These are phyloP conservation scores for Magnolia officinalis DNA, from an alignment of 164 flowering plant species.

Conservation along the genomic window DNA sequence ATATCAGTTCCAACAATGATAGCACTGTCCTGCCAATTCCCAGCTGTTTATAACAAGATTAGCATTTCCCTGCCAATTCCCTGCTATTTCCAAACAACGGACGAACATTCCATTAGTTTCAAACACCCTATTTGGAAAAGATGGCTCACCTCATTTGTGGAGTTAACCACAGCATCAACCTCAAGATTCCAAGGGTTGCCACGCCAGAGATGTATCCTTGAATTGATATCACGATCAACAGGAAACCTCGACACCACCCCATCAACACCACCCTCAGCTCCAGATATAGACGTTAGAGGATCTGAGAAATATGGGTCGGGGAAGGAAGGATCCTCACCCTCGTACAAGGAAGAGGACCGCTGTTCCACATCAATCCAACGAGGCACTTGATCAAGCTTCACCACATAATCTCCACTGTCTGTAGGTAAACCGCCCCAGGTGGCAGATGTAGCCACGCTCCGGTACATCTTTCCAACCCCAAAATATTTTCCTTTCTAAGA, in stretches of 20 bases:
- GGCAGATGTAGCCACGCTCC: conserved; percentile 50
- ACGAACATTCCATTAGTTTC: background rate
- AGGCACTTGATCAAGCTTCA: conserved; percentile 85
- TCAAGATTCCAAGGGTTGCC: conserved; percentile 98
- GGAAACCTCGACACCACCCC: conserved; percentile 77
- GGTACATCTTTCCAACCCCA: conserved; percentile 37
- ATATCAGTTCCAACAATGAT: background rate
- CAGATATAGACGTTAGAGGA: conserved; percentile 59
- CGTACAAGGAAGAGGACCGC: conserved; percentile 45
- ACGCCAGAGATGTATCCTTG: conserved; percentile 91
- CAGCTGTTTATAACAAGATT: no score
- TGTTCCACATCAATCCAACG: conserved; percentile 84
- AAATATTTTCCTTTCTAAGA: background rate
- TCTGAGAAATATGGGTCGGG: conserved; percentile 53
- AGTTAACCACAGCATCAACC: conserved; percentile 98
- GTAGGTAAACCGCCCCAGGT: conserved; percentile 60
- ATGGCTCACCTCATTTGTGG: conserved; percentile 84
- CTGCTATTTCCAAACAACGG: background rate
- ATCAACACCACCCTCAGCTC: conserved; percentile 45
- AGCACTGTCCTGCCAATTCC: background rate
- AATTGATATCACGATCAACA: conserved; percentile 78
- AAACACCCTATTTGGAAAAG: background rate
- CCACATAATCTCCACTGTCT: conserved; percentile 65
- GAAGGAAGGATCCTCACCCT: conserved; percentile 52
- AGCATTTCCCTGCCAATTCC: background rate